phyloP scores from a whole-genome alignment of 75 land plant genomes.

The Gnetum montanum region DNA sequence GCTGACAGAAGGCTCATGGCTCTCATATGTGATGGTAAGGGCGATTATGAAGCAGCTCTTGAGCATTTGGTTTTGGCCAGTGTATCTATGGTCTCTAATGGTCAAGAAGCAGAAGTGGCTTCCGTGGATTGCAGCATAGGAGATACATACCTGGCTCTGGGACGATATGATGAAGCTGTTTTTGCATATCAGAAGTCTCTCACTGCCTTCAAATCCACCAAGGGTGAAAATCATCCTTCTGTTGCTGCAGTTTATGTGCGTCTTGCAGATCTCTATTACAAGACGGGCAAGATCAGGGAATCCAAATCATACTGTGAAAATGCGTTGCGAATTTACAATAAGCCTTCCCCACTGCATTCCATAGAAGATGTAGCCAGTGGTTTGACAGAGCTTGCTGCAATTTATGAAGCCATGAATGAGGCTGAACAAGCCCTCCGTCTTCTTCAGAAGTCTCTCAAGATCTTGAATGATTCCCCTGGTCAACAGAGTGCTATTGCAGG shows the following conservation, averaged over 20 bases:
- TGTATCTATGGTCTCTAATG: slow-evolving; percentile 57
- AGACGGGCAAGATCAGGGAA: slow-evolving; percentile 62
- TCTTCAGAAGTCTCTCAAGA: slow-evolving; percentile 55
- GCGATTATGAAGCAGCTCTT: slow-evolving; percentile 62
- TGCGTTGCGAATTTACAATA: slow-evolving; percentile 61
- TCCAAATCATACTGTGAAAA: slow-evolving; percentile 76
- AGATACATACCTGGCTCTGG: slow-evolving; percentile 43
- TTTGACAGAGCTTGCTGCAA: slow-evolving; percentile 59
- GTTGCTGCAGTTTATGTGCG: slow-evolving; percentile 71
- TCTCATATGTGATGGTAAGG: slow-evolving; percentile 67
- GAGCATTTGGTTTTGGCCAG: slow-evolving; percentile 78
- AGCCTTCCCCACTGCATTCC: slow-evolving; percentile 38
- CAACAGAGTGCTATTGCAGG: slow-evolving; percentile 66
- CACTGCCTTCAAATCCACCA: slow-evolving; percentile 50
- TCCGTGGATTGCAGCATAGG: slow-evolving; percentile 61
- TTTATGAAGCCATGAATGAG: slow-evolving; percentile 75
- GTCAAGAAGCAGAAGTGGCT: slow-evolving; percentile 49
- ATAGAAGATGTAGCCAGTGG: slow-evolving; percentile 62
- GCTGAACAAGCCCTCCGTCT: slow-evolving; percentile 56
- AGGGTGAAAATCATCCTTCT: slow-evolving; percentile 72
- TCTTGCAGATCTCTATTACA: slow-evolving; percentile 77
- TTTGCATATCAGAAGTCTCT: slow-evolving; percentile 78
- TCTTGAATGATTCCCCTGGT: slow-evolving; percentile 60
- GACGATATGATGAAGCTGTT: slow-evolving; percentile 53
- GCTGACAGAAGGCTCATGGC: slow-evolving; percentile 85